Base-by-base conservation (phyloP, 2,329 filamentous ascomycete genomes). In the Pseudophaeomoniella oleicola region DNA sequence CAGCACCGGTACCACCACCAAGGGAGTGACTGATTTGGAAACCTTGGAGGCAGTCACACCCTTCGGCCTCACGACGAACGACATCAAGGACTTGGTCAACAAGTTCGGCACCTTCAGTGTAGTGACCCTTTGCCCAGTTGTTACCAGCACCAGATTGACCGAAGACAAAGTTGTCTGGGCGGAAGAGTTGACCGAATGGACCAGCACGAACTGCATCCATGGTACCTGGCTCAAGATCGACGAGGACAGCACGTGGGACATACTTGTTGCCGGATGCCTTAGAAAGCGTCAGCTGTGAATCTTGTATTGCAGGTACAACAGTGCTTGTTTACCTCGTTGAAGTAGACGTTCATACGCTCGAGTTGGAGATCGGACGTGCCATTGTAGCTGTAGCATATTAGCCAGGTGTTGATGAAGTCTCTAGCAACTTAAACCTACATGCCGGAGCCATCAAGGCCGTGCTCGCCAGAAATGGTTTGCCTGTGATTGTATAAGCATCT, bases 41-140 rank as follows among this genome's bases (percentile, higher is more conserved):
- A 64, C 90, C 90, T 72, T 98, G 90, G 47, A 98, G 87, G 77
- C 85, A 94, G 76, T 98, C 90, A 62, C 90, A 96, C 63, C 83
- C 85, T 71, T 98, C 90, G 51, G 90, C 88, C 75, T 98, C 90
- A 57, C 90, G 88, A 62, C 90, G 90, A 60, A 98, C 88, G 50
- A 98, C 90, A 62, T 96, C 90, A 53, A 98, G 78, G 52, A 98
- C 90, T 59, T 94, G 76, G 72, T 98, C 90, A 52, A 98, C 90
- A 46, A 96, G 78, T 72, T 98, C 90, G 52, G 90, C 90, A 78
- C 90, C 90, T 73, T 98, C 90, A 49, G 90, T 98, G 78, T 98
- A 98, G 66, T 98, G 90, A 71, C 90, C 90, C 81, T 96, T 98
- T 67, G 90, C 90, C 90, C 90, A 98, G 80, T 96, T 96, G 85